Percentiles rank a stretch among this genome's conserved stretches.
Evolutionary conservation across 1,284 basidiomycete species (phyloP).

Genomic region (Erythrobasidium hasegawianum): DNA sequence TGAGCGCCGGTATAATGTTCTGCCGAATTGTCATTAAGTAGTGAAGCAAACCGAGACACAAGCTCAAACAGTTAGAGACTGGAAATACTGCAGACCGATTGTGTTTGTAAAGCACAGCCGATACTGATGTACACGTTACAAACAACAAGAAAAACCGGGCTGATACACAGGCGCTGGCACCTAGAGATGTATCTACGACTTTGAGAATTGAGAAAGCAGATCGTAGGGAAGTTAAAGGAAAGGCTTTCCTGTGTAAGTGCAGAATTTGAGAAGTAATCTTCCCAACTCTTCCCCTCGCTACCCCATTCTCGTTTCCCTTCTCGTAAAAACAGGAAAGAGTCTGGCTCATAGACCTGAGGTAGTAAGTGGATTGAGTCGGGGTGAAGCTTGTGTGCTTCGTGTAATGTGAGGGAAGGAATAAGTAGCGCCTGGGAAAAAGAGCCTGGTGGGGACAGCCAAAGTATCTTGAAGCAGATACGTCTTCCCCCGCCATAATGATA

Average conservation of each 20-base stretch:
- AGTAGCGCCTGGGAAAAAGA: neutral
- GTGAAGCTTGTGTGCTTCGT: neutral
- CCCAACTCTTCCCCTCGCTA: conserved; percentile 7
- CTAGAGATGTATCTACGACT: conserved; percentile 1
- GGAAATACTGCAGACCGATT: too few relatives aligned
- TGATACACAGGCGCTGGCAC: too few relatives aligned
- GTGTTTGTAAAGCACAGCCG: too few relatives aligned
- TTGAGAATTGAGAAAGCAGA: neutral
- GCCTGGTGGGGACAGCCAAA: neutral
- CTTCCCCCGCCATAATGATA: neutral
- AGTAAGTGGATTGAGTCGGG: conserved; percentile 6
- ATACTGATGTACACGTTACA: too few relatives aligned
- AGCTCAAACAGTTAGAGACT: too few relatives aligned
- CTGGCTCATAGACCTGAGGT: neutral
- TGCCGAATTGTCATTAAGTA: too few relatives aligned
- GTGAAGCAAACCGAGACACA: too few relatives aligned
- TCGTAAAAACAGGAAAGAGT: neutral
- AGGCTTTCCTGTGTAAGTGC: neutral
- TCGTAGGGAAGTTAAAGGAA: neutral
- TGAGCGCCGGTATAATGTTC: too few relatives aligned
- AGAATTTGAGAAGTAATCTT: neutral
- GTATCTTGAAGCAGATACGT: neutral
- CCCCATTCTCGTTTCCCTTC: neutral
- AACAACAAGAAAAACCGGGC: neutral
- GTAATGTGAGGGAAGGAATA: neutral